Conservation (phyloP, 1,284 basidiomycete species). For the Inonotus obliquus region DNA sequence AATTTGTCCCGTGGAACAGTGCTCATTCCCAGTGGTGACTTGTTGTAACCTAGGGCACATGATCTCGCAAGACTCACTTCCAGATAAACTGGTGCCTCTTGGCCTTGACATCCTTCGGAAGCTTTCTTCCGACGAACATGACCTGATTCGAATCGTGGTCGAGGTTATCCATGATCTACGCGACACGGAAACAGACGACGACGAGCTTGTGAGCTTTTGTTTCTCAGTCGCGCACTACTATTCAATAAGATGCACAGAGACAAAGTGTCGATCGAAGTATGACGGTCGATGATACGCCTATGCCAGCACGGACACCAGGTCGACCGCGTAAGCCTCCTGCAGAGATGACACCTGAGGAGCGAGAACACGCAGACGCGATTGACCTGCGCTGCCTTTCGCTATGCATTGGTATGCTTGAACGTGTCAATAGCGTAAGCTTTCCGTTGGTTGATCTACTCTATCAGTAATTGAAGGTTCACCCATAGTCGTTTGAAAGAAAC, state of each 20-base stretch:
- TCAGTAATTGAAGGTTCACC: slow-evolving; percentile 12
- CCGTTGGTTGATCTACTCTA: neutral
- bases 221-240: neutral
- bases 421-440: slow-evolving; percentile 71
- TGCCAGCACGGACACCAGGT: slow-evolving; percentile 25
- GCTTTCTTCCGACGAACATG: slow-evolving; percentile 82
- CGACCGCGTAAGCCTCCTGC: slow-evolving; percentile 38
- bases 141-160: slow-evolving; percentile 91
- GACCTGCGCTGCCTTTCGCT: slow-evolving; percentile 85
- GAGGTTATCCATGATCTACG: slow-evolving; percentile 89
- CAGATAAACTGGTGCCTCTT: slow-evolving; percentile 71
- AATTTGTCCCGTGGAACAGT: neutral
- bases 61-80: slow-evolving; percentile 79
- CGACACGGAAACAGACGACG: slow-evolving; percentile 55
- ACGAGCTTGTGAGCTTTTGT: slow-evolving; percentile 24
- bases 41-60: slow-evolving; percentile 58
- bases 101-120: slow-evolving; percentile 87
- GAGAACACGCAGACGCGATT: slow-evolving; percentile 57
- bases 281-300: slow-evolving; percentile 32
- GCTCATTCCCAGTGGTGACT: neutral
- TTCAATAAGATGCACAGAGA: neutral
- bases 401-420: slow-evolving; percentile 87
- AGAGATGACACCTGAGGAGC: slow-evolving; percentile 56
- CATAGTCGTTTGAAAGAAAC: slow-evolving; percentile 69
- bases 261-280: slow-evolving; percentile 31